These are phyloP conservation scores for Saccharum spontaneum DNA, from an alignment of 176 grass and related monocot species.

Conservation along the genomic window DNA sequence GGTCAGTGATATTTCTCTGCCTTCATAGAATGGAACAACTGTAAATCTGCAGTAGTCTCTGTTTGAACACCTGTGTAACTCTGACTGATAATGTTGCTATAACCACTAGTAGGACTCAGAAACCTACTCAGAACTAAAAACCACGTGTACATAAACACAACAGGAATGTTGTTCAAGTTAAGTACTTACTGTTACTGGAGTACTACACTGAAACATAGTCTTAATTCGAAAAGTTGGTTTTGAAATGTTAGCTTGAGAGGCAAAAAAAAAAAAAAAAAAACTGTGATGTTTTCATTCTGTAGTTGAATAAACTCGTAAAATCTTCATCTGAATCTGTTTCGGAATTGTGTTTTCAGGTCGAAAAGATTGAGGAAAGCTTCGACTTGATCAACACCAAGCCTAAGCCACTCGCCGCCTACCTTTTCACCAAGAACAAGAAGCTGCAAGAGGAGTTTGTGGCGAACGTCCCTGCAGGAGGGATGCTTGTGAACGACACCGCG, in stretches of 20 bases:
- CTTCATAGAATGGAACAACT: no score
- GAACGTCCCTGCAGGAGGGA: conserved; percentile 75
- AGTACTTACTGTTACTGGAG: no score
- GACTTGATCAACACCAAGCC: conserved; percentile 56
- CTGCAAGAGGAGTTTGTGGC: conserved; percentile 61
- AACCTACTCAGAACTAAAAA: no score
- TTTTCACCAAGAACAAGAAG: conserved; percentile 89
- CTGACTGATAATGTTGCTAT: no score
- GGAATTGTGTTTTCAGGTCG: conserved; percentile 47
- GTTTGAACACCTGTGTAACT: no score
- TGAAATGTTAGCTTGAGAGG: no score
- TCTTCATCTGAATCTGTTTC: not conserved
- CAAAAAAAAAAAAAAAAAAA: not conserved
- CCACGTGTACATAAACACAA: no score
- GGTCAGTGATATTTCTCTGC: conserved; percentile 41
- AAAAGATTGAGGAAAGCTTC: conserved; percentile 80
- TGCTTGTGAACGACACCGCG: conserved; percentile 68
- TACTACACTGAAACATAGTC: no score
- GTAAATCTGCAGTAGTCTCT: no score
- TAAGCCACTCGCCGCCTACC: conserved; percentile 90
- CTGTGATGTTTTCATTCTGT: not conserved
- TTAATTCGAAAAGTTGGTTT: no score
- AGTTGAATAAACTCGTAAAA: not conserved
- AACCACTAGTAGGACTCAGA: no score
- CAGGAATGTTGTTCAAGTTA: no score